Conservation (phyloP, 306 rosid species). For the Styphnolobium japonicum region DNA sequence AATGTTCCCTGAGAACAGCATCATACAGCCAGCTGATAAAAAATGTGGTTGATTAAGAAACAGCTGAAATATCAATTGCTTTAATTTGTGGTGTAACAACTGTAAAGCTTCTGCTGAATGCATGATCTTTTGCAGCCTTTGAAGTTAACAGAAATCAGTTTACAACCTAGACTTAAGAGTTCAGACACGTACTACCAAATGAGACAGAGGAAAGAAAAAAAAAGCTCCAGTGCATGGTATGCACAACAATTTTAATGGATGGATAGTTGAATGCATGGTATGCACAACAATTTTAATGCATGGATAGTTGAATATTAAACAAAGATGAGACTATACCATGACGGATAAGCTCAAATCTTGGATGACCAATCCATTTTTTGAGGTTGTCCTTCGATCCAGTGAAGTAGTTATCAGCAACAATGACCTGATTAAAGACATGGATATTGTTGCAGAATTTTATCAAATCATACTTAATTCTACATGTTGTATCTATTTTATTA, state of each 20-base stretch:
- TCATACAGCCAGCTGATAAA: neutral
- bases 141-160: neutral
- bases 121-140: neutral
- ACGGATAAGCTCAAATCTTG: conserved; percentile 95
- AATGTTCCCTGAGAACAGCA: neutral
- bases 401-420: conserved; percentile 92
- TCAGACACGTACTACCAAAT: neutral
- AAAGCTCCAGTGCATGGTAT: neutral
- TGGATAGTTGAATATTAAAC: neutral
- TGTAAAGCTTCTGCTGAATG: neutral
- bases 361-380: conserved; percentile 92
- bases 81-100: neutral
- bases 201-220: neutral
- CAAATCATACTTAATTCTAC: neutral
- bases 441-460: neutral
- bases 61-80: neutral
- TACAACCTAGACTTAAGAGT: neutral
- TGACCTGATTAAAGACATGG: conserved; percentile 52
- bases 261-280: conserved; percentile 12
- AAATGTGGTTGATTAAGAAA: neutral
- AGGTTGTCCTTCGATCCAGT: conserved; percentile 94
- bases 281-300: neutral
- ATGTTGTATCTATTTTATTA: neutral
- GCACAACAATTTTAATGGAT: neutral
- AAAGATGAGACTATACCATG: conserved; percentile 61